phyloP scores from a whole-genome alignment of 2,329 filamentous ascomycete genomes.

The Colletotrichum spaethianum region DNA sequence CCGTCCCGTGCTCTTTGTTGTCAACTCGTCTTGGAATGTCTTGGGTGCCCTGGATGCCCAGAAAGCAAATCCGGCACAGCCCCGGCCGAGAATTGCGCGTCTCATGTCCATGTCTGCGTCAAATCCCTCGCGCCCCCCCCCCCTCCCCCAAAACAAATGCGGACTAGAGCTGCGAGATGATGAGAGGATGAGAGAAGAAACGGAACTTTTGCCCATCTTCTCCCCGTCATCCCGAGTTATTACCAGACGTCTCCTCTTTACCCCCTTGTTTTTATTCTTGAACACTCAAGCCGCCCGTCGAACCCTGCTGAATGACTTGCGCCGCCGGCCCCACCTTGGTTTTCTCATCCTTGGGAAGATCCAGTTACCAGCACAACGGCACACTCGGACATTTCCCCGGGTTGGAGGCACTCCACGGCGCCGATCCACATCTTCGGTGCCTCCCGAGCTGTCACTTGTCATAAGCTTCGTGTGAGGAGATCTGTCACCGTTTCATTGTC shows the following conservation, averaged over 20 bases:
- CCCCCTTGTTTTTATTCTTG: neutral
- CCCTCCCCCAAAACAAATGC: neutral
- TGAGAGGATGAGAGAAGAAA: neutral
- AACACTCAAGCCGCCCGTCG: neutral
- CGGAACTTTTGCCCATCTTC: neutral
- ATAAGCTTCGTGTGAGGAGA: neutral
- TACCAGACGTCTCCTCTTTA: neutral
- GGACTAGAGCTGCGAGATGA: neutral
- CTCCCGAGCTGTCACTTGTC: constrained; percentile 1
- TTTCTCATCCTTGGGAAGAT: constrained; percentile 17
- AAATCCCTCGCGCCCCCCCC: neutral
- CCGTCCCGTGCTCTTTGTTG: neutral
- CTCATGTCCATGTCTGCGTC: constrained; percentile 7
- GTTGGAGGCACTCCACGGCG: neutral
- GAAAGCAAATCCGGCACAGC: constrained; percentile 9
- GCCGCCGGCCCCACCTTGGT: neutral
- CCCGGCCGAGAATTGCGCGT: constrained; percentile 5
- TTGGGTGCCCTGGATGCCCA: constrained; percentile 9
- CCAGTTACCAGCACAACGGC: constrained; percentile 35
- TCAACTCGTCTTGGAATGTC: constrained; percentile 3
- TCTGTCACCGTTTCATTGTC: neutral
- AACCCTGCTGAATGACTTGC: neutral
- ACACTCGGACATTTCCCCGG: neutral
- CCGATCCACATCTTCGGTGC: neutral
- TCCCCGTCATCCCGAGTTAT: neutral